Percentiles rank a stretch among this genome's conserved stretches.
Evolutionary conservation across 148 eudicot genomes (phyloP).

Genomic region (Rheum nobile): DNA sequence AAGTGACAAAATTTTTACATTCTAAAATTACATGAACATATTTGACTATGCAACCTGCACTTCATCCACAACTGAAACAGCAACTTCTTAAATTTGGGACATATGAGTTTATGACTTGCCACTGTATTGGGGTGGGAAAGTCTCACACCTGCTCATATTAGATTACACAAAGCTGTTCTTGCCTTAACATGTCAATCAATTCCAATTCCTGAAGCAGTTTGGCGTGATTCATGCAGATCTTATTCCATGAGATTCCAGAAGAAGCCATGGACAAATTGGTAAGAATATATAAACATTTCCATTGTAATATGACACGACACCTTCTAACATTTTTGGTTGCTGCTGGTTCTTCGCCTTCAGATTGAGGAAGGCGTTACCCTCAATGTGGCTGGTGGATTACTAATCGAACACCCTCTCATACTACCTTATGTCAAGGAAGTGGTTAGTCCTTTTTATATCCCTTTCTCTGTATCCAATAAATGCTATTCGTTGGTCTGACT

Average conservation of each 20-base stretch:
- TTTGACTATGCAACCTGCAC: background rate
- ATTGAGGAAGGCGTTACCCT: constrained; percentile 76
- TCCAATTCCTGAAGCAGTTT: background rate
- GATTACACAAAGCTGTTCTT: background rate
- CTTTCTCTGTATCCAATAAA: background rate
- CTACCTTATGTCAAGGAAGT: constrained; percentile 73
- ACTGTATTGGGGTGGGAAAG: background rate
- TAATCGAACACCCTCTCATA: constrained; percentile 81
- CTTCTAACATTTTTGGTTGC: background rate
- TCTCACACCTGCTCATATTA: background rate
- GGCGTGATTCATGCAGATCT: constrained; percentile 41
- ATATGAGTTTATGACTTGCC: background rate
- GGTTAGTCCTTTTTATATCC: constrained; percentile 30
- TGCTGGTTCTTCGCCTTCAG: constrained; percentile 21
- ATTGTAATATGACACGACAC: background rate
- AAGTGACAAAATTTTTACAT: background rate
- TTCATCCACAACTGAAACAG: background rate
- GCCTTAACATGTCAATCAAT: background rate
- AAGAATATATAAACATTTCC: constrained; percentile 8
- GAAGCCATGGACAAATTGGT: constrained; percentile 65
- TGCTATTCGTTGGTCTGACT: background rate
- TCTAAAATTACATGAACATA: background rate
- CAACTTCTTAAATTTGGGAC: background rate
- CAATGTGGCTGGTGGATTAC: constrained; percentile 72
- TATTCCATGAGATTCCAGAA: constrained; percentile 71